A percentile compares a stretch with the other conserved stretches of the same genome.
Conservation (phyloP, 306 rosid genomes). For the Cucurbita maxima region DNA sequence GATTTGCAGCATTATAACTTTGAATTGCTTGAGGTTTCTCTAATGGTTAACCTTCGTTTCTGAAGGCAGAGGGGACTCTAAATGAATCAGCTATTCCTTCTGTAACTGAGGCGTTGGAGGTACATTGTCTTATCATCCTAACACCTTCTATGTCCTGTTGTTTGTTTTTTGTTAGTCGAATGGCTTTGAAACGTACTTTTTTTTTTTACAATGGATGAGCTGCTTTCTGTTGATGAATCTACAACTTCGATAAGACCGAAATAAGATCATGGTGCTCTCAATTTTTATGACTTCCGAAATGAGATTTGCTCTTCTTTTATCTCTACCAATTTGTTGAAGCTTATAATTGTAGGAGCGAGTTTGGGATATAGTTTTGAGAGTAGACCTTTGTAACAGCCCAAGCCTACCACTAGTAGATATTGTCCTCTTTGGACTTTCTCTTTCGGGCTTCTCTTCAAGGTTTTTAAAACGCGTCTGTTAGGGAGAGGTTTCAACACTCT, state of each 20-base stretch:
- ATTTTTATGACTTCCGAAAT: not conserved
- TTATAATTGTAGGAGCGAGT: not conserved
- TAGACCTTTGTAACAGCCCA: not conserved
- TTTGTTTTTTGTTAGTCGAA: not conserved
- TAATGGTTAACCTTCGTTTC: conserved; percentile 9
- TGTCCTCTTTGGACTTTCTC: too few species aligned
- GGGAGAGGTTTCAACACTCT: too few species aligned
- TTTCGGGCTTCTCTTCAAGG: too few species aligned
- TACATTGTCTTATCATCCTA: conserved; percentile 8
- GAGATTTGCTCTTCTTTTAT: not conserved
- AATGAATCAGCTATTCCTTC: conserved; percentile 48
- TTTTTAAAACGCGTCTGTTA: too few species aligned
- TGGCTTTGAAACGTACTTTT: not conserved
- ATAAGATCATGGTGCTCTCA: not conserved
- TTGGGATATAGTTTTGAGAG: not conserved
- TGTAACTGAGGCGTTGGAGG: conserved; percentile 54
- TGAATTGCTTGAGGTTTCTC: conserved; percentile 1
- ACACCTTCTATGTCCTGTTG: not conserved
- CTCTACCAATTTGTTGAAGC: not conserved
- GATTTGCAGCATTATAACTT: not conserved
- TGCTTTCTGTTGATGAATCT: not conserved
- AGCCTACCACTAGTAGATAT: too few species aligned
- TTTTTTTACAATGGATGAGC: not conserved
- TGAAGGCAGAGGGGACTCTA: conserved; percentile 79
- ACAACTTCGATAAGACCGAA: not conserved